Base-by-base conservation (phyloP, 352 stramenopile genomes). In the Phytopythium boreale region DNA sequence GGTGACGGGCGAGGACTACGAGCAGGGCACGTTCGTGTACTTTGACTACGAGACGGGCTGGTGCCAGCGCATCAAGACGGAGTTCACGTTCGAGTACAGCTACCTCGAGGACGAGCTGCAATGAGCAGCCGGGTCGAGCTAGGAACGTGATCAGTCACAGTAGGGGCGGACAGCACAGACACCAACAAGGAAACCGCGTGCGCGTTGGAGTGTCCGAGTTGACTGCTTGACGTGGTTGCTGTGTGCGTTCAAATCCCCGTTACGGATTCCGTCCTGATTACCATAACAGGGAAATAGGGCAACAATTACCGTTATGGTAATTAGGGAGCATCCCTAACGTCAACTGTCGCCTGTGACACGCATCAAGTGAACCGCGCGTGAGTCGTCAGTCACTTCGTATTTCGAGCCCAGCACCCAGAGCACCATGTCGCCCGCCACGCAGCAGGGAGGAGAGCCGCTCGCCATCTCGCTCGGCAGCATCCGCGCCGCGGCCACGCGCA, bases 31-130 rank as follows among this genome's bases (percentile, higher is more conserved):
- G 36, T 99, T 99, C 79, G 93, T 99, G 17, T 99, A 99, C 82
- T 99, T 99, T 82, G 98, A 99, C 82, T 99, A 99, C 75, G 97
- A 99, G 82, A 98, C 88, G 29, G 96, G 96, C 66, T 99, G 97
- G 97, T 99, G 96, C 76, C 96, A 99, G 76, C 88, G 97, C 65
- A 99, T 99, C 81, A 99, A 99, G 79, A 92, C 92, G 41, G 96
- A 99, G 79, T 99, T 99, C 79, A 97, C 89, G 52, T 99, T 99
- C 76, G 97, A 99, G 77, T 99, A 99, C 84, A 95, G 80, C 47
- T 99, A 93, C 75, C 85, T 99, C 64, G 97, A 99, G 82, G 95
- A 98, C 67, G 87, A 95, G 70, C 70, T 95, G 71, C 79, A 81
- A 66, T 81, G 75, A 52, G 46, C 46, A 24, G 44, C 44, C 37